These are phyloP conservation scores for Phytophthora quininea DNA, from an alignment of 352 stramenopile genomes.

Conservation along the genomic window DNA sequence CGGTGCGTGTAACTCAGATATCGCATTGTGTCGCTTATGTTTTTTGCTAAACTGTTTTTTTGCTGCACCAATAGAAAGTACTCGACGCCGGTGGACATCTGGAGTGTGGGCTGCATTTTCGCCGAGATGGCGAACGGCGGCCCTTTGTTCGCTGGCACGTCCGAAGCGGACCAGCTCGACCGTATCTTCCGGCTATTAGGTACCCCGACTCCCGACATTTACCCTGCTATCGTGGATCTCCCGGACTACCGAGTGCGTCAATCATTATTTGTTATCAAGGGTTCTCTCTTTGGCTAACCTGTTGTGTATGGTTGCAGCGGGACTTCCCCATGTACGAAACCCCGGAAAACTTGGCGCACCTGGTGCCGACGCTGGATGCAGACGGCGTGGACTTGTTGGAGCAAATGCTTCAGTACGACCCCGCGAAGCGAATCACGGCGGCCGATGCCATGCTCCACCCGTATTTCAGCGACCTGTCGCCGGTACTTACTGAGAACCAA, in stretches of 20 bases:
- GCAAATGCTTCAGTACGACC: constrained; percentile 90
- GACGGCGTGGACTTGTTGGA: constrained; percentile 93
- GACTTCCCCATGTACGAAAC: constrained; percentile 93
- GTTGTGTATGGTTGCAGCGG: constrained; percentile 40
- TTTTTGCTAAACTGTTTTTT: not conserved
- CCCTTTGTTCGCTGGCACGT: constrained; percentile 97
- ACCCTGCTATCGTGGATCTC: constrained; percentile 96
- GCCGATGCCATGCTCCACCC: constrained; percentile 95
- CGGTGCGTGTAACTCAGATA: constrained; percentile 40
- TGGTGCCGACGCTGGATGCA: constrained; percentile 92
- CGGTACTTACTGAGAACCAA: constrained; percentile 66
- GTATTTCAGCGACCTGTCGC: constrained; percentile 96
- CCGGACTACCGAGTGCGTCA: constrained; percentile 94
- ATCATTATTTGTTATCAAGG: not conserved
- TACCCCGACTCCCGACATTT: constrained; percentile 94
- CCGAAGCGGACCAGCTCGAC: constrained; percentile 96
- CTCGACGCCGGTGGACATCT: constrained; percentile 99
- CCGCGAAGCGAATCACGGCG: constrained; percentile 92
- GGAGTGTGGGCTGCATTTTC: constrained; percentile 99
- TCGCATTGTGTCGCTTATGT: too few relatives aligned
- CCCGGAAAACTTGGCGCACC: constrained; percentile 84
- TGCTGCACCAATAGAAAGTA: constrained; percentile 87
- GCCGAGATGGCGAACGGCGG: constrained; percentile 94
- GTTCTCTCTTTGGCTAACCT: not conserved
- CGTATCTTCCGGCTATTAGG: constrained; percentile 98